phyloP scores from a whole-genome alignment of 169 alveolate species.

The Plasmodium blacklocki region DNA sequence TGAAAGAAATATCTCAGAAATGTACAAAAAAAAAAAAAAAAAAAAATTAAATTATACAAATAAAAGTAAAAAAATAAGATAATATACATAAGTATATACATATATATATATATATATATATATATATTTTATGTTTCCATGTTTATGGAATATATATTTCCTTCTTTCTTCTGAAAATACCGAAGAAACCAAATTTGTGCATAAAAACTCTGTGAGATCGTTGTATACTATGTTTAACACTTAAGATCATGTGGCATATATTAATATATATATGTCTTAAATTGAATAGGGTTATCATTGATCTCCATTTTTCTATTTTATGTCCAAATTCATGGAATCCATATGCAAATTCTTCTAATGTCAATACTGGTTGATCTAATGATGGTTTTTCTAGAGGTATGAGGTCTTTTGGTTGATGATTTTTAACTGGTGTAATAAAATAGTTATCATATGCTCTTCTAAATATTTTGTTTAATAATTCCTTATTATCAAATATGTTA shows the following conservation, averaged over 20 bases:
- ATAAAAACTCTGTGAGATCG: slow-evolving; percentile 21
- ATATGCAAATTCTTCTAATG: slow-evolving; percentile 21
- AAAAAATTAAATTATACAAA: no score
- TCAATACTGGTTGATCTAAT: neutral
- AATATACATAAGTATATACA: no score
- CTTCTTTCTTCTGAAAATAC: slow-evolving; percentile 12
- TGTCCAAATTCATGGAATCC: slow-evolving; percentile 19
- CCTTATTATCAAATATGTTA: neutral
- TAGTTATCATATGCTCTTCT: neutral
- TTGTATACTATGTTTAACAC: slow-evolving; percentile 28
- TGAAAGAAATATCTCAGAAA: no score
- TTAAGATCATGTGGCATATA: slow-evolving; percentile 32
- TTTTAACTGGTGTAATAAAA: neutral
- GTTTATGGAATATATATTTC: slow-evolving; percentile 36
- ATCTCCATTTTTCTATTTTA: slow-evolving; percentile 9
- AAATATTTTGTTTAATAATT: neutral
- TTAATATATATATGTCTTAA: slow-evolving; percentile 66
- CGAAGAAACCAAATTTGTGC: slow-evolving; percentile 42
- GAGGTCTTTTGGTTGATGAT: neutral
- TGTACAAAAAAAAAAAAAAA: no score
- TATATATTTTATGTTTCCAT: no score
- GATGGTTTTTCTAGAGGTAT: neutral
- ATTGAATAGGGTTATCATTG: slow-evolving; percentile 43
- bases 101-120: no score
- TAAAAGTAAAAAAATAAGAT: no score